Percentiles rank a stretch among this genome's conserved stretches.
phyloP scores from a whole-genome alignment of 2,329 filamentous ascomycete species.

The Ophiostoma sp. region DNA sequence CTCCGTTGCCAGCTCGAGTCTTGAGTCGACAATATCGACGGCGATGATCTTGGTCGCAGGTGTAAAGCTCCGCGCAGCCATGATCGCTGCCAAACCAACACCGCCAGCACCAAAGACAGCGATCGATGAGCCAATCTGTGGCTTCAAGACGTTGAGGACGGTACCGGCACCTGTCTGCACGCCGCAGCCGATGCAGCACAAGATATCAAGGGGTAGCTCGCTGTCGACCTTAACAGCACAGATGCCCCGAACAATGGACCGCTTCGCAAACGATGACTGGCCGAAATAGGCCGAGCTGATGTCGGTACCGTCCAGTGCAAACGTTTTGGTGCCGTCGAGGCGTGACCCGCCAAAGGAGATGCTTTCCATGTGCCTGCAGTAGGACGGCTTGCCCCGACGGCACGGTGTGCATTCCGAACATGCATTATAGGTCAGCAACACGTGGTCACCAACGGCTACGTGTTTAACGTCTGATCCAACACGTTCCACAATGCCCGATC shows the following conservation, averaged over 20 bases:
- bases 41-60: slow-evolving; percentile 37
- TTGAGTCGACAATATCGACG: slow-evolving; percentile 40
- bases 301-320: not conserved
- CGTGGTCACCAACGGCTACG: slow-evolving; percentile 32
- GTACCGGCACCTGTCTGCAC: slow-evolving; percentile 42
- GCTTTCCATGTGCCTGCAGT: slow-evolving; percentile 28
- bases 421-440: slow-evolving; percentile 34
- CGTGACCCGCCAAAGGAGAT: slow-evolving; percentile 15
- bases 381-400: slow-evolving; percentile 28
- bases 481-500: slow-evolving; percentile 79
- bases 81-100: slow-evolving; percentile 38
- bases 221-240: slow-evolving; percentile 18
- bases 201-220: slow-evolving; percentile 29
- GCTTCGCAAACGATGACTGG: slow-evolving; percentile 19
- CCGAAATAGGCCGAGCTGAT: slow-evolving; percentile 20
- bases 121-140: slow-evolving; percentile 30
- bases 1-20: slow-evolving; percentile 39
- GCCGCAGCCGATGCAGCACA: slow-evolving; percentile 40
- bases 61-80: slow-evolving; percentile 34
- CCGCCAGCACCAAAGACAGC: slow-evolving; percentile 37
- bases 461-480: slow-evolving; percentile 44
- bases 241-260: slow-evolving; percentile 10
- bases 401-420: slow-evolving; percentile 35
- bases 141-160: slow-evolving; percentile 31
- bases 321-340: slow-evolving; percentile 6